A percentile compares a stretch with the other conserved stretches of the same genome.
Conservation (phyloP, 2,329 filamentous ascomycete species). For the Microsporum audouinii region DNA sequence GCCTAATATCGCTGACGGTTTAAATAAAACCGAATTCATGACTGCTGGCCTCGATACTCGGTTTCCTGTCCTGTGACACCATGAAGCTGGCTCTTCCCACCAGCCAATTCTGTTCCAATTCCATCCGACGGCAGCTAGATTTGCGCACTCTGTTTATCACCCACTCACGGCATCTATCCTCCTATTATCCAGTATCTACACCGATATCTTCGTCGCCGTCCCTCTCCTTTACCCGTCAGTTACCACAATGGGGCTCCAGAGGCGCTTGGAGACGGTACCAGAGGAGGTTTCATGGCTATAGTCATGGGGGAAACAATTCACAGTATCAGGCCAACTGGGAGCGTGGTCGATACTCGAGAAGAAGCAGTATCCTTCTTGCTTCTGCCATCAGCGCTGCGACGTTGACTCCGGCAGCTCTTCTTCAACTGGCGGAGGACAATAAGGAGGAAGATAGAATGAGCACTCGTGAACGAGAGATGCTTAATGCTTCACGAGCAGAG, state of each 20-base stretch:
- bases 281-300: background rate
- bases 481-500: conserved; percentile 68
- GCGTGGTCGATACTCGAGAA: conserved; percentile 3
- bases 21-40: background rate
- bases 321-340: background rate
- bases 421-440: conserved; percentile 45
- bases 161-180: background rate
- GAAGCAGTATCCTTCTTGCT: conserved; percentile 17
- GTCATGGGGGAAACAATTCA: background rate
- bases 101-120: background rate
- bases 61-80: background rate
- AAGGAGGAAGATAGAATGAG: conserved; percentile 37
- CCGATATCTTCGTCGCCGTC: background rate
- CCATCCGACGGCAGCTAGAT: background rate
- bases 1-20: background rate
- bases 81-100: background rate
- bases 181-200: background rate
- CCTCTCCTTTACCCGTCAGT: background rate
- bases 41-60: background rate
- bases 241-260: conserved; percentile 13
- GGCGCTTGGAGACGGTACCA: conserved; percentile 12
- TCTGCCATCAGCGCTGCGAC: conserved; percentile 24
- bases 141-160: background rate
- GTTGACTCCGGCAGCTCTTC: conserved; percentile 48
- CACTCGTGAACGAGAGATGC: conserved; percentile 77